These are phyloP conservation scores for Lipomyces yarrowii DNA, from an alignment of 1,139 yeast genomes.

Conservation along the genomic window DNA sequence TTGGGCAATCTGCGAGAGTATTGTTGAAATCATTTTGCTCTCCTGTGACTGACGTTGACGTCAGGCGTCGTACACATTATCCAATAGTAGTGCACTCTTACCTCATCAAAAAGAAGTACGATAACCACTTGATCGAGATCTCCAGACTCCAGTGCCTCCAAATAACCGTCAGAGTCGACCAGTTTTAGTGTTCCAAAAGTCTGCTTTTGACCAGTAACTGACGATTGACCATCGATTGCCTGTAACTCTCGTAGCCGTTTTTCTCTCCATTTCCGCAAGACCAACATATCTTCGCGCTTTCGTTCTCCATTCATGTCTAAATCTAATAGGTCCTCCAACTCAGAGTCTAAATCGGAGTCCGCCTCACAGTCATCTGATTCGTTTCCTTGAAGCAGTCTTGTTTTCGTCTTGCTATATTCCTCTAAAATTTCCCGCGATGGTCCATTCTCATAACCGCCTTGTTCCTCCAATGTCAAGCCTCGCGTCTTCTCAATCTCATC, in stretches of 20 bases:
- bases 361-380: background rate
- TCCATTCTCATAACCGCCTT: background rate
- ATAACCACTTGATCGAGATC: slow-evolving; percentile 10
- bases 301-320: slow-evolving; percentile 9
- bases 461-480: background rate
- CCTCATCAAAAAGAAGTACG: slow-evolving; percentile 18
- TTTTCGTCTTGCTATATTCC: background rate
- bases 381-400: background rate
- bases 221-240: background rate
- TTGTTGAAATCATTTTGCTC: slow-evolving; percentile 7
- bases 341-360: slow-evolving; percentile 8
- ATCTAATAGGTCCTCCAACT: slow-evolving; percentile 13
- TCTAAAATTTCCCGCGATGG: background rate
- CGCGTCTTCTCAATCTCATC: slow-evolving; percentile 7
- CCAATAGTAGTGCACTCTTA: background rate
- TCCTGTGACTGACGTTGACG: slow-evolving; percentile 6
- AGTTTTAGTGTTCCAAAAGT: slow-evolving; percentile 7
- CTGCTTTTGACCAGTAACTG: background rate
- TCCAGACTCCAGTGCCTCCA: slow-evolving; percentile 15
- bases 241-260: slow-evolving; percentile 21
- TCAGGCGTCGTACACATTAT: background rate
- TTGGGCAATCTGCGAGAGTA: slow-evolving; percentile 2
- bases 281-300: slow-evolving; percentile 15
- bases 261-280: slow-evolving; percentile 23
- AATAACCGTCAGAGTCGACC: slow-evolving; percentile 16